Conservation (phyloP, 768 basidiomycete species). For the Termitomyces heimii region DNA sequence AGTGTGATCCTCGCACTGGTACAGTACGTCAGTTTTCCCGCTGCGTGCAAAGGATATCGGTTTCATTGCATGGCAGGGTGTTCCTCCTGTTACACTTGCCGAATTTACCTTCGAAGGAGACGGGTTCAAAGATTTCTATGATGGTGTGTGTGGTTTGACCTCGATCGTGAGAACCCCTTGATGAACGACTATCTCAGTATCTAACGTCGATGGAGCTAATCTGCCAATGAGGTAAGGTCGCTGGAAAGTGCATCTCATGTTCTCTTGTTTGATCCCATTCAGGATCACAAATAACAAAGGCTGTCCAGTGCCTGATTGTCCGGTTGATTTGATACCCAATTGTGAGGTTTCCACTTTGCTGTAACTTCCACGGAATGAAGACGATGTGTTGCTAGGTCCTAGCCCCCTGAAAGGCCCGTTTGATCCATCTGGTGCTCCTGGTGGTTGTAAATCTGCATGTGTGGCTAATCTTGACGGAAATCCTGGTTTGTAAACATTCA, state of each 20-base stretch:
- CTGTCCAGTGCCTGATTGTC: slow-evolving; percentile 42
- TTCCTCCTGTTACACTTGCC: slow-evolving; percentile 63
- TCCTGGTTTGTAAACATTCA: slow-evolving; percentile 6
- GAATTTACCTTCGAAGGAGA: slow-evolving; percentile 52
- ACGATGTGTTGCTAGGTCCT: slow-evolving; percentile 26
- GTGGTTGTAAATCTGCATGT: slow-evolving; percentile 53
- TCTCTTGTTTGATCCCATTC: not conserved
- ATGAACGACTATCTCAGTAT: slow-evolving; percentile 26
- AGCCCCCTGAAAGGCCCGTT: slow-evolving; percentile 37
- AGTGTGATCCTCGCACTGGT: slow-evolving; percentile 45
- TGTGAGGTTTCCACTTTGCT: slow-evolving; percentile 24
- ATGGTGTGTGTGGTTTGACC: slow-evolving; percentile 35
- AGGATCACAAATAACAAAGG: slow-evolving; percentile 41
- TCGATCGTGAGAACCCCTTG: not conserved
- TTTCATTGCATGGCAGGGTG: slow-evolving; percentile 27
- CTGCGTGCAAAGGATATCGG: not conserved
- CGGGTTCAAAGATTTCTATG: slow-evolving; percentile 48
- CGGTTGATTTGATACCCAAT: slow-evolving; percentile 44
- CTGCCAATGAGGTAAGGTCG: slow-evolving; percentile 33
- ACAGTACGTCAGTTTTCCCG: slow-evolving; percentile 29
- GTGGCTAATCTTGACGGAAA: slow-evolving; percentile 25
- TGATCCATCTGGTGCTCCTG: slow-evolving; percentile 36
- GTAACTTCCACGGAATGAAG: not conserved
- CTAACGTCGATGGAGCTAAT: slow-evolving; percentile 56
- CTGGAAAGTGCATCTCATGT: not conserved